Evolutionary conservation across 2,329 filamentous ascomycete species (phyloP), one percentile per base, ranked within the genome.

Genomic region (Botryotinia narcissicola): DNA sequence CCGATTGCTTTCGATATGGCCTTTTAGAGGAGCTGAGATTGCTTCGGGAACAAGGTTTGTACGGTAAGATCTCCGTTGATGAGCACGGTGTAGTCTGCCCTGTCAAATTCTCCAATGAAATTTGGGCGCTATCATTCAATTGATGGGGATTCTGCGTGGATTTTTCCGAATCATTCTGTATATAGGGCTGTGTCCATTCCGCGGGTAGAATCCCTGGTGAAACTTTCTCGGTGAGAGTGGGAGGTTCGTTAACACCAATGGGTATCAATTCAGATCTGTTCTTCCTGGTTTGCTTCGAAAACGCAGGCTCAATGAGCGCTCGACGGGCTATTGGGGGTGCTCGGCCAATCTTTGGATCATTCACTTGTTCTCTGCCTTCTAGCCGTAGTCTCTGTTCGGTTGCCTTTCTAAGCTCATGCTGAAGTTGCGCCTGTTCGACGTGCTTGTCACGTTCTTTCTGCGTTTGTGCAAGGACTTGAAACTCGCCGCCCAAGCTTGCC

Each of bases 311-410:
- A 18, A 48, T 12, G 42, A 51, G 29, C 44, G 57, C 54, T 12
- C n/a, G 35, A 22, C 37, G 29, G 8, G 71, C 25, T 16, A 73
- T 46, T 9, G 64, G 71, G 22, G 71, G 71, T 40, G 71, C 51
- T 62, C 71, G 46, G 18, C 64, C 71, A 70, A 70, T 73, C 14
- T 29, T 40, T 25, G 32, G 44, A 35, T 73, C 64, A n/a, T 32
- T 29, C 14, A 73, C 4, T 7, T 73, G 71, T 35, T 54, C 22
- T 40, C 64, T 57, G 18, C 64, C 71, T 40, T 66, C 63, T 18
- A 48, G 10, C 25, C 48, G 29, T 22, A 70, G 25, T 61, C 37
- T 46, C 44, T 25, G 35, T 32, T 73, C 54, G 18, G 64, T 73
- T 22, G 54, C 64, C 12, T 66, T 54, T 60, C 64, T 51, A 14